These are phyloP conservation scores for Puccinia horiana DNA, from an alignment of 1,284 basidiomycete species.

Conservation along the genomic window DNA sequence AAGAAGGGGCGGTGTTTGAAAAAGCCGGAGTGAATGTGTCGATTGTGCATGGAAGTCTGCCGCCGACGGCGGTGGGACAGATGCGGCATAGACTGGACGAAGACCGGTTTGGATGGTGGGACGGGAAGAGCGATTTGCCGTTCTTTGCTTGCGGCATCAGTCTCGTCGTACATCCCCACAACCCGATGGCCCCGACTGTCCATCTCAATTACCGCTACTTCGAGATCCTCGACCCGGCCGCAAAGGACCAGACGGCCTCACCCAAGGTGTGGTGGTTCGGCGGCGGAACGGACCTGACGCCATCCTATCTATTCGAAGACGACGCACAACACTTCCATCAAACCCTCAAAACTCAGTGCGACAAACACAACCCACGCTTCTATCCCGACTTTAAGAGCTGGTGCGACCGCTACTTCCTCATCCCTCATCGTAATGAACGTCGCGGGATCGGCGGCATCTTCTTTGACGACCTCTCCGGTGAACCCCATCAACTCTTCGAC, in stretches of 20 bases:
- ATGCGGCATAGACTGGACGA: constrained; percentile 70
- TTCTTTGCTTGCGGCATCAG: constrained; percentile 92
- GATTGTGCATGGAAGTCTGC: constrained; percentile 83
- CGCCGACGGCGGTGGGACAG: constrained; percentile 83
- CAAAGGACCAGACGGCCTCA: constrained; percentile 61
- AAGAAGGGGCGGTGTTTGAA: constrained; percentile 75
- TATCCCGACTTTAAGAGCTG: constrained; percentile 86
- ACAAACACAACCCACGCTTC: constrained; percentile 69
- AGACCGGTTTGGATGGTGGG: constrained; percentile 52
- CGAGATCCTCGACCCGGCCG: constrained; percentile 62
- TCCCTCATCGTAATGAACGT: constrained; percentile 87
- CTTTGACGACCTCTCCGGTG: constrained; percentile 87
- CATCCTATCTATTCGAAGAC: constrained; percentile 84
- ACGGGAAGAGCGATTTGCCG: constrained; percentile 67
- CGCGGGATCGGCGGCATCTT: constrained; percentile 94
- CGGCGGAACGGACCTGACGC: constrained; percentile 93
- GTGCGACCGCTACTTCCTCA: constrained; percentile 97
- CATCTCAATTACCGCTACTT: constrained; percentile 99
- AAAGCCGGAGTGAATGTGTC: constrained; percentile 97
- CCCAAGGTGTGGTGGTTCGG: constrained; percentile 97
- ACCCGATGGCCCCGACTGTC: constrained; percentile 68
- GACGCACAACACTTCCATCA: constrained; percentile 86
- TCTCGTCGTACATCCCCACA: constrained; percentile 88
- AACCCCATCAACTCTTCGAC: constrained; percentile 69
- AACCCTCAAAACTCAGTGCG: constrained; percentile 74